These are phyloP conservation scores for Pyricularia sp. DNA, from an alignment of 2,329 filamentous ascomycete genomes.

Conservation along the genomic window DNA sequence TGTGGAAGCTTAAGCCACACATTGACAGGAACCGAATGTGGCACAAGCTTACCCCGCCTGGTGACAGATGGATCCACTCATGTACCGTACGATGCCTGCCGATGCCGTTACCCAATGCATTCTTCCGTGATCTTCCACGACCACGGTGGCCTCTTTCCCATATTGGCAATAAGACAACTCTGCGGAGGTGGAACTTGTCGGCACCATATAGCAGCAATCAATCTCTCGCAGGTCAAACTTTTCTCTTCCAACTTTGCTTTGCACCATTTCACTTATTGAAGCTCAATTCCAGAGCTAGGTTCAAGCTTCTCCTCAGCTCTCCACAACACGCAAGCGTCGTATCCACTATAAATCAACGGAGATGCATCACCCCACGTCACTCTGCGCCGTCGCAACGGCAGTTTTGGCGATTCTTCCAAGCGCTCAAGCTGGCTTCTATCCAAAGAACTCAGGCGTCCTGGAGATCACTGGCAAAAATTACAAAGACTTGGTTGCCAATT, in stretches of 20 bases:
- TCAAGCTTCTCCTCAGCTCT: background rate
- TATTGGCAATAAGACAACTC: slow-evolving; percentile 17
- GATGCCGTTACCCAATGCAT: background rate
- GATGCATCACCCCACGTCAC: slow-evolving; percentile 42
- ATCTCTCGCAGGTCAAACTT: background rate
- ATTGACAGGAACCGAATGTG: background rate
- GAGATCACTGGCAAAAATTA: slow-evolving; percentile 75
- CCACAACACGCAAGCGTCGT: background rate
- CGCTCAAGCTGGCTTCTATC: slow-evolving; percentile 66
- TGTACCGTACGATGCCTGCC: background rate
- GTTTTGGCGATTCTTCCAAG: slow-evolving; percentile 57
- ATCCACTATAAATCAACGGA: slow-evolving; percentile 9
- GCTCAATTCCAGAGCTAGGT: background rate
- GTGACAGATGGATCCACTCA: background rate
- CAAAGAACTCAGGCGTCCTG: slow-evolving; percentile 78
- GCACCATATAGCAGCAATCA: slow-evolving; percentile 6
- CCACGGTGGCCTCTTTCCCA: slow-evolving; percentile 33
- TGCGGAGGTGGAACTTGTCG: slow-evolving; percentile 8
- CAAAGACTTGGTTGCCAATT: slow-evolving; percentile 72
- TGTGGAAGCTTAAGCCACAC: slow-evolving; percentile 15
- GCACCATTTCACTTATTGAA: background rate
- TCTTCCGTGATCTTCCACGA: slow-evolving; percentile 18
- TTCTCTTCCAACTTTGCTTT: background rate
- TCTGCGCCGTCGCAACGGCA: slow-evolving; percentile 48
- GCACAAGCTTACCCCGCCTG: slow-evolving; percentile 1